phyloP scores from a whole-genome alignment of 2,329 filamentous ascomycete genomes.

The Didymella glomerata region DNA sequence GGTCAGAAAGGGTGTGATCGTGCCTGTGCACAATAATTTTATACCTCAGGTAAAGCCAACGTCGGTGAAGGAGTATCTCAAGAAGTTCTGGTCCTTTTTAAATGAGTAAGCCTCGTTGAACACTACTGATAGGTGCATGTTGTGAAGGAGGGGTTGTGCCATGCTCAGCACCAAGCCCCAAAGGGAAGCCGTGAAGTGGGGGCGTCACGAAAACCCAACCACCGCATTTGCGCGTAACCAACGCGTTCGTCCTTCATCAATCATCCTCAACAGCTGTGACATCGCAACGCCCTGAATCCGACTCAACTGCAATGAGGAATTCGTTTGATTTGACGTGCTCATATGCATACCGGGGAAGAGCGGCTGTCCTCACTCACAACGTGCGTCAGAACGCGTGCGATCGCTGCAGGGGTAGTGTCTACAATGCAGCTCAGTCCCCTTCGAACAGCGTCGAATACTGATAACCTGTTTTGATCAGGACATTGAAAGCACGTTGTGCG shows the following conservation, averaged over 20 bases:
- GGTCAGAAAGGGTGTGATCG: background rate
- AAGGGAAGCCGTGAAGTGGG: background rate
- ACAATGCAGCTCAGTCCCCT: background rate
- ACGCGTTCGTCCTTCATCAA: background rate
- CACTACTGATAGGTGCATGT: background rate
- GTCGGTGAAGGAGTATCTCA: background rate
- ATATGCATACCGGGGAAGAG: background rate
- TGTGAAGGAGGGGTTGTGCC: background rate
- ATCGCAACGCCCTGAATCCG: background rate
- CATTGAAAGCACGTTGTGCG: background rate
- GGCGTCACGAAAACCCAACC: background rate
- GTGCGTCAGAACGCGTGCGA: constrained; percentile 16
- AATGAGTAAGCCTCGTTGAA: background rate
- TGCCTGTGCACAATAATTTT: background rate
- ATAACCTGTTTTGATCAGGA: background rate
- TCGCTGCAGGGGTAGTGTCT: constrained; percentile 4
- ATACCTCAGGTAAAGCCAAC: background rate
- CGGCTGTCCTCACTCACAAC: background rate
- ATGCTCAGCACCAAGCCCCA: background rate
- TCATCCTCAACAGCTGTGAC: background rate
- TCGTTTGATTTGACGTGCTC: background rate
- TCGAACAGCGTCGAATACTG: background rate
- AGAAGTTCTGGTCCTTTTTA: background rate
- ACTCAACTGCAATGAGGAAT: background rate
- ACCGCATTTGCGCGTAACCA: background rate